phyloP scores from a whole-genome alignment of 495 filamentous ascomycete genomes.

The Melanomma pulvis-pyrius region DNA sequence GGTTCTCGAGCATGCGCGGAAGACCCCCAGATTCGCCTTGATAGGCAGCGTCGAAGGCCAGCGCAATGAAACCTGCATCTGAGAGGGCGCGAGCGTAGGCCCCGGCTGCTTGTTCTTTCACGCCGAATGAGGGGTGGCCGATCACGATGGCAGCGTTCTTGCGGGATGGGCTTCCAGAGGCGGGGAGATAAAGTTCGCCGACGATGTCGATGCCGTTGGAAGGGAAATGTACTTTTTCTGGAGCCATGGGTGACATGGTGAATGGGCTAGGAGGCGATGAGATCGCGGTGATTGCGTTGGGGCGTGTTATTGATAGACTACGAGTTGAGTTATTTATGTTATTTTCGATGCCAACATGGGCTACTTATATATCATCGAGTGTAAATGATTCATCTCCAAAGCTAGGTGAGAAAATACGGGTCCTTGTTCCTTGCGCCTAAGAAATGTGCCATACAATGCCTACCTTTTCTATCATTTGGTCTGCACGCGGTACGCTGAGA shows the following conservation, averaged over 20 bases:
- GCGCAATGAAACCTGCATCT: slow-evolving; percentile 42
- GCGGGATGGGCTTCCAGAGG: slow-evolving; percentile 28
- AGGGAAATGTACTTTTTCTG: background rate
- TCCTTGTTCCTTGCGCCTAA: too few relatives aligned
- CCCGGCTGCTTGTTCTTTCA: slow-evolving; percentile 50
- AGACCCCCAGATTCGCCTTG: slow-evolving; percentile 47
- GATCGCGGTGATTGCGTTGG: too few relatives aligned
- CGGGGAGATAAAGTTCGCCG: background rate
- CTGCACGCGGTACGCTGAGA: too few relatives aligned
- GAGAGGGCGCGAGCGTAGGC: slow-evolving; percentile 43
- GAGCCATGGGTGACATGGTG: background rate
- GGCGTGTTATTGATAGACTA: too few relatives aligned
- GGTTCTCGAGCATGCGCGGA: slow-evolving; percentile 48
- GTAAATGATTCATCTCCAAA: too few relatives aligned
- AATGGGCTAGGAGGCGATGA: too few relatives aligned
- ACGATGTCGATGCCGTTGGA: background rate
- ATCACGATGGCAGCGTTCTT: slow-evolving; percentile 45
- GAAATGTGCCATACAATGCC: too few relatives aligned
- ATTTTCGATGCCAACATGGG: too few relatives aligned
- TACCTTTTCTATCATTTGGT: too few relatives aligned
- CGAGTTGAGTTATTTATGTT: too few relatives aligned
- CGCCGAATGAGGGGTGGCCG: slow-evolving; percentile 43
- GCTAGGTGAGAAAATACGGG: too few relatives aligned
- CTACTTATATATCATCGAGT: too few relatives aligned
- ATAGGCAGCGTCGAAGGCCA: slow-evolving; percentile 49